Conservation (phyloP, 2,329 filamentous ascomycete genomes). For the Aspergillus uvarum region DNA sequence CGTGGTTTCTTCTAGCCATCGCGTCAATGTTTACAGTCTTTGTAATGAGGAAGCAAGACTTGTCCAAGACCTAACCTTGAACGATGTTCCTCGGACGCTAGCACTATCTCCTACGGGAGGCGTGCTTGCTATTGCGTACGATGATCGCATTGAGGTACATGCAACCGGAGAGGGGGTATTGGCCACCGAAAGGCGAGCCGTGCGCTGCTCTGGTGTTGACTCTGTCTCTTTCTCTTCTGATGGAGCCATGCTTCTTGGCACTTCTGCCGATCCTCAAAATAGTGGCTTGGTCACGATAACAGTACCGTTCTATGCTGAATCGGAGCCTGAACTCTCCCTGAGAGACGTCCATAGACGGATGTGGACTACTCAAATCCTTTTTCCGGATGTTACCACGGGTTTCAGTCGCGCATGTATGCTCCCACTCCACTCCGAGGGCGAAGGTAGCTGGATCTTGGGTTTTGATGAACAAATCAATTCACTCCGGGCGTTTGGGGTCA, state of each 20-base stretch:
- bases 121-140: conserved; percentile 80
- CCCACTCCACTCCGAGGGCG: conserved; percentile 49
- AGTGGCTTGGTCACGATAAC: conserved; percentile 74
- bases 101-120: conserved; percentile 77
- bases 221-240: conserved; percentile 73
- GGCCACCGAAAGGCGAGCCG: conserved; percentile 67
- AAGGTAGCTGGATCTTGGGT: conserved; percentile 73
- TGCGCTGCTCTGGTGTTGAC: conserved; percentile 77
- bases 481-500: conserved; percentile 73
- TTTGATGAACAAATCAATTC: conserved; percentile 76
- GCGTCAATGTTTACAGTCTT: conserved; percentile 83
- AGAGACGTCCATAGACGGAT: conserved; percentile 67
- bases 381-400: conserved; percentile 75
- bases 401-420: conserved; percentile 75
- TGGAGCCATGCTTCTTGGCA: conserved; percentile 75
- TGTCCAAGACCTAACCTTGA: conserved; percentile 72
- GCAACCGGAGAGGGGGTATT: conserved; percentile 66
- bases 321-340: conserved; percentile 50
- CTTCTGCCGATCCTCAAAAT: conserved; percentile 63
- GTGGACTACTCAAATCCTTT: conserved; percentile 84
- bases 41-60: conserved; percentile 63
- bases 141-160: conserved; percentile 84
- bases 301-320: conserved; percentile 71
- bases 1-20: conserved; percentile 77
- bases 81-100: conserved; percentile 75